These are phyloP conservation scores for Pythium myriotylum DNA, from an alignment of 352 stramenopile genomes.

Conservation along the genomic window DNA sequence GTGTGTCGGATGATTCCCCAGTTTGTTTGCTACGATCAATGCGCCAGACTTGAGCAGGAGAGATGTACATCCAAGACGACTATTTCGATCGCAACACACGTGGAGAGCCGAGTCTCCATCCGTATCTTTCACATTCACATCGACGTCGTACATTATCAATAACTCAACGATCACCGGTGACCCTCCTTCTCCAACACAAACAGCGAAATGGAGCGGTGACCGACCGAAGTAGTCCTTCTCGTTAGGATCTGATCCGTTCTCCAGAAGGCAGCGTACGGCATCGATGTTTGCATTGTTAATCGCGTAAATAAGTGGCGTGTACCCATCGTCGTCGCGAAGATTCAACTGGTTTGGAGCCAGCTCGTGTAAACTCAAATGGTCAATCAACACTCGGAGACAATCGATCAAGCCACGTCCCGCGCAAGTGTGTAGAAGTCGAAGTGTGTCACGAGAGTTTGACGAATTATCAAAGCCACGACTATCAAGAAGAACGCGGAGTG, in stretches of 20 bases:
- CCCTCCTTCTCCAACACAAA: constrained; percentile 29
- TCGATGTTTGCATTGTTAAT: constrained; percentile 58
- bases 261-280: constrained; percentile 56
- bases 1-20: constrained; percentile 74
- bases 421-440: constrained; percentile 63
- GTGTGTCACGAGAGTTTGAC: constrained; percentile 39
- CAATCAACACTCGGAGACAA: constrained; percentile 51
- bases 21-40: constrained; percentile 51
- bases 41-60: constrained; percentile 66
- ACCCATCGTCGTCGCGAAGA: constrained; percentile 62
- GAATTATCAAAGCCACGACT: constrained; percentile 51
- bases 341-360: constrained; percentile 37
- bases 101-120: constrained; percentile 74
- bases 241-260: constrained; percentile 55
- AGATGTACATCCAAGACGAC: constrained; percentile 48
- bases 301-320: constrained; percentile 82
- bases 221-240: constrained; percentile 68
- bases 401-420: constrained; percentile 60
- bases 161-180: constrained; percentile 48
- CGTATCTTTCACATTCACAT: constrained; percentile 73
- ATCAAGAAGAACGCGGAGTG: constrained; percentile 52
- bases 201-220: constrained; percentile 69
- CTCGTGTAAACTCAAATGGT: constrained; percentile 39
- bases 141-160: constrained; percentile 65
- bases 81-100: constrained; percentile 54